Evolutionary conservation across 2,329 filamentous ascomycete genomes (phyloP).

Genomic region (Neofusicoccum umdonicola): DNA sequence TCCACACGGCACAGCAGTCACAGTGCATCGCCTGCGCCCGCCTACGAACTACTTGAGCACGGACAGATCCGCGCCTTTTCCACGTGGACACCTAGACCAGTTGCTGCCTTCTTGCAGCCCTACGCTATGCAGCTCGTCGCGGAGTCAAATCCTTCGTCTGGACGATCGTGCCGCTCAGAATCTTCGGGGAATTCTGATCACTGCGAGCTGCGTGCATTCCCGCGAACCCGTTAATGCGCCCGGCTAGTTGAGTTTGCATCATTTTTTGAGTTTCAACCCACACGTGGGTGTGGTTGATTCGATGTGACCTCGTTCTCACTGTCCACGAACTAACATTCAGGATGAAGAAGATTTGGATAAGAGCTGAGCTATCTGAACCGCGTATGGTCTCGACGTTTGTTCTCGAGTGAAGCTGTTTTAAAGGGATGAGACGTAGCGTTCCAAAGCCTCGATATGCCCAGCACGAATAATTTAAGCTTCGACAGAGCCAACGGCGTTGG

Average conservation of each 20-base stretch:
- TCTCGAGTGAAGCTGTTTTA: neutral
- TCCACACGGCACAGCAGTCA: slow-evolving; percentile 1
- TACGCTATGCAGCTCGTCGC: neutral
- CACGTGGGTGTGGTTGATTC: neutral
- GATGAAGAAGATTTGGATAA: neutral
- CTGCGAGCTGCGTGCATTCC: neutral
- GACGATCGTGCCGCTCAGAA: neutral
- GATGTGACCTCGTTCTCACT: neutral
- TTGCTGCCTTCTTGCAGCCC: neutral
- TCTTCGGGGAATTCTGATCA: neutral
- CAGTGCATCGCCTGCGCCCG: neutral
- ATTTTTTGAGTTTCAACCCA: neutral
- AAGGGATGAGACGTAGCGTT: slow-evolving; percentile 2
- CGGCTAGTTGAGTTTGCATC: neutral
- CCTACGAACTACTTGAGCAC: neutral
- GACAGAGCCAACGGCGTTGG: neutral
- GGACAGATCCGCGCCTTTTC: neutral
- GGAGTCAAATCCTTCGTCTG: neutral
- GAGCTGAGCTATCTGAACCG: neutral
- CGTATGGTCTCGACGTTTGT: neutral
- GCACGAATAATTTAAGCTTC: neutral
- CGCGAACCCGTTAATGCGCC: neutral
- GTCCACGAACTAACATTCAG: neutral
- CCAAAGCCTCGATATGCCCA: neutral
- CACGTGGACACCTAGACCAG: slow-evolving; percentile 8